Base-by-base conservation (phyloP, 225 moss, liverwort and hornwort species). In the Anthoceros angustus region DNA sequence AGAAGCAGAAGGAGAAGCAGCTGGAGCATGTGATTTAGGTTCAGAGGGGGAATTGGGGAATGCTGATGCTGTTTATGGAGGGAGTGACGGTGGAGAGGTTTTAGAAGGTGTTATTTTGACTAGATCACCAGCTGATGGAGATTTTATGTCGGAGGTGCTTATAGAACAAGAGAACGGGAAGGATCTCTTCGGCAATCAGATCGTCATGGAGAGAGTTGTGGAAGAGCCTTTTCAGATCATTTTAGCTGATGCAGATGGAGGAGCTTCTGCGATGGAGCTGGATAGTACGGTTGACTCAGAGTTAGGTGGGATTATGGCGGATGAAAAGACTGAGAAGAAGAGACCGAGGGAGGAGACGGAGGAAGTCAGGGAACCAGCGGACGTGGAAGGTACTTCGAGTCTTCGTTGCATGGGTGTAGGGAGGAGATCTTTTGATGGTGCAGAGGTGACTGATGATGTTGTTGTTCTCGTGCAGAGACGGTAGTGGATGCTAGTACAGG, bases 401-500 rank as follows among this genome's bases (percentile, higher is more conserved):
- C 10, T 71, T 66, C 43, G 66, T 45, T 42, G 41, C 41, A 42
- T 45, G 6, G 23, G 15, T 43, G 42, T 46, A 6, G 42, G 64
- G 41, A 65, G 64, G 41, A 65, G 69, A 63, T 77, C 42, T 11
- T 49, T 38, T 12, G 40, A 21, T 12, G 65, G 2, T 40, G 41
- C 24, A 61, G 68, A 65, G 42, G 62, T 67, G 23, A 62, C 21
- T 72, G 63, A 42, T 5, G 71, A 67, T 64, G 70, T 42, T 41
- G 69, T 43, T 42, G 62, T n/a, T n/a, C n/a, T 42, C 55, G 43
- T 3, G 11, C 64, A 73, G 39, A 43, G 68, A 61, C 71, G 70
- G 43, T 86, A 80, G 78, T 77, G 32, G 32, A 32, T 32, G 32
- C 32, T 32, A 32, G 32, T 32, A 32, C 32, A 81, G 61, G 73